Evolutionary conservation across 306 rosid genomes (phyloP), one percentile per base, ranked within the genome.

Genomic region (Rosa rugosa): DNA sequence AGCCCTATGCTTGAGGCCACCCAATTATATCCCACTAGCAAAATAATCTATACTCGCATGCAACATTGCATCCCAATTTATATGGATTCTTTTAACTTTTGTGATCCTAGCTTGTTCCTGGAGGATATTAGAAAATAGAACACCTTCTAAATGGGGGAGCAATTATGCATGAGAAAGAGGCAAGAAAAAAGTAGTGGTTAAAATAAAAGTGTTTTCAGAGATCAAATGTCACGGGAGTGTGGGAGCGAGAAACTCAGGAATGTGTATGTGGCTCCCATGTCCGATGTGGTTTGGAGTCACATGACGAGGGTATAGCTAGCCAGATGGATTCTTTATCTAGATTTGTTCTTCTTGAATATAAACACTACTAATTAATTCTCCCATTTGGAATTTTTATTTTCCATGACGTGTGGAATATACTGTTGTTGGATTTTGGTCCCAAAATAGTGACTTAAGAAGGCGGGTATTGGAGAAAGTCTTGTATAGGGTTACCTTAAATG

Each of bases 161-260:
- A 11, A 38, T 5, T 36, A 11, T 6, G 10, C 63, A 9, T 72
- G 64, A 6, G 11, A 50, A 54, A 54, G 60, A 73, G 46, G 77
- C 77, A 53, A 73, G 56, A 73, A 36, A 5, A n/a, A 56, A 54
- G 50, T 54, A 54, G 49, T 54, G 77, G 66, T 54, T 73, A 22
- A 53, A 53, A 54, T 50, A 18, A 51, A 51, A 51, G 10, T 18
- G 10, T 51, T 22, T 53, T 38, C 77, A 38, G 77, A 6, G 12
- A 73, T 53, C 12, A 38, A 38, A 54, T 20, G 49, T 38, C 50
- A 49, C 62, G 45, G 23, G 36, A 31, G 36, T 31, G 64, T 18
- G n/a, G 10, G 22, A 17, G 59, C 22, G 18, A 22, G 59, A 60
- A 60, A 60, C 40, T 8, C n/a, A 31, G 17, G 68, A 41, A 59